Evolutionary conservation across 2,329 filamentous ascomycete species (phyloP).

Genomic region (Aspergillus felis): DNA sequence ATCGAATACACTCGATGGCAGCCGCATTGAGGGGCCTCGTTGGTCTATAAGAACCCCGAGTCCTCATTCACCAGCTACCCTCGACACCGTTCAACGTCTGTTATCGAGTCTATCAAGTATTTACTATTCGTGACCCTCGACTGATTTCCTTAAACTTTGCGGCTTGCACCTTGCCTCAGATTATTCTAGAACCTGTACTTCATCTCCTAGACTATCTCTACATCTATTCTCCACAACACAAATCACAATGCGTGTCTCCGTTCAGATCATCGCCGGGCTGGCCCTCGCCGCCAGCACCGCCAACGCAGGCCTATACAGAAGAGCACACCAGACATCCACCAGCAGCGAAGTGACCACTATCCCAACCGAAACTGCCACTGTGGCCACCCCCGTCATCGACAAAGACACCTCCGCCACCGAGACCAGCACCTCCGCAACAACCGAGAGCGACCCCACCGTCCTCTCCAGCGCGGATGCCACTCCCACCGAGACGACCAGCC

Average conservation of each 20-base stretch:
- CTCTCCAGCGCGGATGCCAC: slow-evolving; percentile 6
- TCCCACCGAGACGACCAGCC: slow-evolving; percentile 11
- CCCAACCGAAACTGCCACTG: neutral
- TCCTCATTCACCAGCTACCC: neutral
- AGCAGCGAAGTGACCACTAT: neutral
- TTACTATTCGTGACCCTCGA: neutral
- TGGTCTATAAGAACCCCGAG: neutral
- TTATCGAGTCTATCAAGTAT: neutral
- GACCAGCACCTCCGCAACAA: neutral
- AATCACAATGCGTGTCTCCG: slow-evolving; percentile 30
- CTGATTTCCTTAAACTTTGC: neutral
- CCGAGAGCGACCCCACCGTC: slow-evolving; percentile 3
- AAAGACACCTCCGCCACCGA: neutral
- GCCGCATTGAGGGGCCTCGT: neutral
- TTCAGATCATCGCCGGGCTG: slow-evolving; percentile 13
- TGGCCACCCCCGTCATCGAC: neutral
- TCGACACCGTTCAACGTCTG: neutral
- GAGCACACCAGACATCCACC: neutral
- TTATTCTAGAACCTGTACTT: neutral
- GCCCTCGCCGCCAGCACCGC: slow-evolving; percentile 18
- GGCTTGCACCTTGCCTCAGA: neutral
- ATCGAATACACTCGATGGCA: neutral
- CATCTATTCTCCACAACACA: neutral
- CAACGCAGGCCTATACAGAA: slow-evolving; percentile 1
- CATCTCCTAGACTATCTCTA: neutral